phyloP scores from a whole-genome alignment of 2,329 filamentous ascomycete genomes.

The Metarhizium album region DNA sequence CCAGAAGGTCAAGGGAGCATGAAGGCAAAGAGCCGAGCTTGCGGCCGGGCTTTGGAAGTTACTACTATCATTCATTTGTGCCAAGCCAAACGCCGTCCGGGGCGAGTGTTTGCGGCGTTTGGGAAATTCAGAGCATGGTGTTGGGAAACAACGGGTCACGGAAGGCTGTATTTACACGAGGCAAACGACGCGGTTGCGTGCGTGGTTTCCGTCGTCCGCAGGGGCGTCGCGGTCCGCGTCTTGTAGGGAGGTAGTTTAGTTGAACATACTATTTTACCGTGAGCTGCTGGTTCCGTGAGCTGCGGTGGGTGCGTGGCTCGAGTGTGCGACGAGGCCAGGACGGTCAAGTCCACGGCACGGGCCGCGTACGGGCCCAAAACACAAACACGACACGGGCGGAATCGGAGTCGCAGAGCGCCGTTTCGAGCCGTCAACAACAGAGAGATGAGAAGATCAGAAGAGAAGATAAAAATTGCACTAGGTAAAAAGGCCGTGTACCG shows the following conservation, averaged over 20 bases:
- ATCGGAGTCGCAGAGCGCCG: too few relatives aligned
- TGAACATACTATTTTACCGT: background rate
- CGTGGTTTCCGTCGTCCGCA: background rate
- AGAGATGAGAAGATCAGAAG: too few relatives aligned
- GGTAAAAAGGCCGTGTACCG: background rate
- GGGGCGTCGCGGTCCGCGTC: background rate
- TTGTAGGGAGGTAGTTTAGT: background rate
- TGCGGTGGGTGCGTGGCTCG: too few relatives aligned
- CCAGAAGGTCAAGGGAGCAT: slow-evolving; percentile 22
- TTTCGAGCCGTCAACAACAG: too few relatives aligned
- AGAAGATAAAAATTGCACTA: background rate
- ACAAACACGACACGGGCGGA: too few relatives aligned
- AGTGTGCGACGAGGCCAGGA: too few relatives aligned
- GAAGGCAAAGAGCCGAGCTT: too few relatives aligned
- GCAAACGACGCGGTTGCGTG: background rate
- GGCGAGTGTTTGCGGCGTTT: too few relatives aligned
- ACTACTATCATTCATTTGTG: background rate
- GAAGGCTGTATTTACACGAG: background rate
- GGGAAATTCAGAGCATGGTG: background rate
- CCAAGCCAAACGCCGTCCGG: too few relatives aligned
- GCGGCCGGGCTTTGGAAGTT: too few relatives aligned
- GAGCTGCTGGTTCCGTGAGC: background rate
- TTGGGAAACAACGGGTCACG: background rate
- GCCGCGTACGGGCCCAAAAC: too few relatives aligned
- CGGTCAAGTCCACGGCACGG: too few relatives aligned